A percentile compares a stretch with the other conserved stretches of the same genome.
These are phyloP conservation scores for Fusarium denticulatum DNA, from an alignment of 2,329 filamentous ascomycete species.

Conservation along the genomic window DNA sequence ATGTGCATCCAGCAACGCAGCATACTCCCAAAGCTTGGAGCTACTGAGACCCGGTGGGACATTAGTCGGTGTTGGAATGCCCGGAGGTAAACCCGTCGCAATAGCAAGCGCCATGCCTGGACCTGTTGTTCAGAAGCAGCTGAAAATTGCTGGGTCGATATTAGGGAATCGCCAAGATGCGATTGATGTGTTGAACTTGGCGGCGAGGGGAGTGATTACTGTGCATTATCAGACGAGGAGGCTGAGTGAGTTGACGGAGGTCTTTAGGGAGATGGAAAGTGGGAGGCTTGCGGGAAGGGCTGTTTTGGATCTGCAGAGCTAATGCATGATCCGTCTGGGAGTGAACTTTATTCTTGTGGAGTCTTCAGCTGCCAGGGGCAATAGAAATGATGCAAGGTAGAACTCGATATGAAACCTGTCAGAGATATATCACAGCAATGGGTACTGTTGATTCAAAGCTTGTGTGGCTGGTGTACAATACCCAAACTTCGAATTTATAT, in stretches of 20 bases:
- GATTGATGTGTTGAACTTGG: not conserved
- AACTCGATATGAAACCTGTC: too few species aligned
- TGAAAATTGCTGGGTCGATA: not conserved
- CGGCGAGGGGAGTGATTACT: not conserved
- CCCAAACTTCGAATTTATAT: too few species aligned
- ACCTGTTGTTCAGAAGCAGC: not conserved
- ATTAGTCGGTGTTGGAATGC: not conserved
- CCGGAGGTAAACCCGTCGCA: accelerated
- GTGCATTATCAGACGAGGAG: not conserved
- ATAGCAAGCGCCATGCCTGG: not conserved
- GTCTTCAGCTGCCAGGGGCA: accelerated
- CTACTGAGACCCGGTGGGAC: not conserved
- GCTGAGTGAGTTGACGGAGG: not conserved
- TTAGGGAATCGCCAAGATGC: not conserved
- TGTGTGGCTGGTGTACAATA: too few species aligned
- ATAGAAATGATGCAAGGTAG: too few species aligned
- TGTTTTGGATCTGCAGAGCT: not conserved
- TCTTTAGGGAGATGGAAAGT: not conserved
- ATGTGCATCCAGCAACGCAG: not conserved
- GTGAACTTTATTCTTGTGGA: not conserved
- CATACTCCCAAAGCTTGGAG: not conserved
- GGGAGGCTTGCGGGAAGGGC: not conserved
- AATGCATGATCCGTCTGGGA: not conserved
- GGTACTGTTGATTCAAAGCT: too few species aligned
- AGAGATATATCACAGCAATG: too few species aligned